These are phyloP conservation scores for Phytopythium aichiense DNA, from an alignment of 352 stramenopile species.

Conservation along the genomic window DNA sequence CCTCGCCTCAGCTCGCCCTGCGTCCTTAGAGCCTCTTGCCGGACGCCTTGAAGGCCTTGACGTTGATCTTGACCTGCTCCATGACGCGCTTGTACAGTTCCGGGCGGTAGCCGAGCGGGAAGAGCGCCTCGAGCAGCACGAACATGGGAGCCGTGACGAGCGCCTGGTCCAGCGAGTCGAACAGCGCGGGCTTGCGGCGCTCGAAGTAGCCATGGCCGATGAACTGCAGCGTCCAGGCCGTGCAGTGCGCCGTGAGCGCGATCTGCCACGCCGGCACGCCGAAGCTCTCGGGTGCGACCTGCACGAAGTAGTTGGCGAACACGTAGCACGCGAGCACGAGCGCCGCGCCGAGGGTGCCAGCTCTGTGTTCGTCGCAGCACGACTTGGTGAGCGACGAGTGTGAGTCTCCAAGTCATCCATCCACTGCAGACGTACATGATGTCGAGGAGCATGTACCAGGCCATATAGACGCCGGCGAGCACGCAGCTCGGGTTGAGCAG, in stretches of 20 bases:
- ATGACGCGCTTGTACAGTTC: constrained; percentile 62
- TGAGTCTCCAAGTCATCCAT: not conserved
- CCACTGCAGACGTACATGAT: constrained; percentile 21
- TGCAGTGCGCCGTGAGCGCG: constrained; percentile 49
- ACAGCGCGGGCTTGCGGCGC: constrained; percentile 76
- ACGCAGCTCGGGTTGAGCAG: constrained; percentile 65
- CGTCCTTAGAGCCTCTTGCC: constrained; percentile 26
- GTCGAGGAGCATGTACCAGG: constrained; percentile 81
- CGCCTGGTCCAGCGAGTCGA: constrained; percentile 85
- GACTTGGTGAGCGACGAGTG: not conserved
- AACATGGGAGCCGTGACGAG: constrained; percentile 87
- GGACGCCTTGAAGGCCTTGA: constrained; percentile 50
- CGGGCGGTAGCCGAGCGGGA: constrained; percentile 72
- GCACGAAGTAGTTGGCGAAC: constrained; percentile 61
- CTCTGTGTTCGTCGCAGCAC: constrained; percentile 8
- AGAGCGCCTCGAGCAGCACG: constrained; percentile 81
- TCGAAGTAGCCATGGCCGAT: constrained; percentile 87
- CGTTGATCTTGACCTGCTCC: constrained; percentile 57
- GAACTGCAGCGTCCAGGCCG: constrained; percentile 77
- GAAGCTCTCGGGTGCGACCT: constrained; percentile 23
- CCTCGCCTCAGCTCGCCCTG: no score
- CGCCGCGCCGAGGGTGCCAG: constrained; percentile 50
- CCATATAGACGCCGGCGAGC: constrained; percentile 63
- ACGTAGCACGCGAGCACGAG: constrained; percentile 52
- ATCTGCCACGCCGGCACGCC: constrained; percentile 57